Evolutionary conservation across 495 filamentous ascomycete species (phyloP).

Genomic region (Terfezia boudieri): DNA sequence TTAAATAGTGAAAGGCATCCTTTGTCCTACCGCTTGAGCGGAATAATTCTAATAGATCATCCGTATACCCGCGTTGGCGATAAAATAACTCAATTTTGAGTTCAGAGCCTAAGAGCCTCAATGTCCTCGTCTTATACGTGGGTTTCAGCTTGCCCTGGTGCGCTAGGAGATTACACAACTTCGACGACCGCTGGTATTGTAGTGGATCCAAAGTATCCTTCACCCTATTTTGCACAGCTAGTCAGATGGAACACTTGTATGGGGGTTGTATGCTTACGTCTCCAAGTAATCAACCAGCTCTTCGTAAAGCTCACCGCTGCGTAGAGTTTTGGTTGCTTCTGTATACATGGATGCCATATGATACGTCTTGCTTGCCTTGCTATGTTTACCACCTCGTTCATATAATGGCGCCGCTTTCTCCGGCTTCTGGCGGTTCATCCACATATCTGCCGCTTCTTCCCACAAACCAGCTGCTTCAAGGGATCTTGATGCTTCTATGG

Average conservation of each 20-base stretch:
- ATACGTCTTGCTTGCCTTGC: not conserved
- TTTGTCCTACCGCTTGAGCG: not conserved
- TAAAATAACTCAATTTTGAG: not conserved
- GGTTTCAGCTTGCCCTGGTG: not conserved
- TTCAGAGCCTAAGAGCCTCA: not conserved
- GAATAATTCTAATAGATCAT: not conserved
- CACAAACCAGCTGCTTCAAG: not conserved
- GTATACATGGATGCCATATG: not conserved
- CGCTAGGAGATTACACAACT: not conserved
- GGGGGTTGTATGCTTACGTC: not conserved
- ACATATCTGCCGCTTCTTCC: not conserved
- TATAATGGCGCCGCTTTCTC: not conserved
- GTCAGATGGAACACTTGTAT: too few species aligned
- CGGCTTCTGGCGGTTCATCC: not conserved
- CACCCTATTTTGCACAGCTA: too few species aligned
- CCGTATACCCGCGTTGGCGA: not conserved
- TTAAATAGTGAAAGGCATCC: not conserved
- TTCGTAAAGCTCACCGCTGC: not conserved
- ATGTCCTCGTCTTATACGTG: not conserved
- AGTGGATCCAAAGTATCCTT: not conserved
- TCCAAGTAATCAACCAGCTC: not conserved
- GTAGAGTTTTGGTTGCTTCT: not conserved
- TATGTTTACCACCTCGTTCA: not conserved
- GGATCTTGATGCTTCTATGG: not conserved
- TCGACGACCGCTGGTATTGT: not conserved